Evolutionary conservation across 163 green algal species (phyloP), one percentile per base, ranked within the genome.

Genomic region (Volvox carteri): DNA sequence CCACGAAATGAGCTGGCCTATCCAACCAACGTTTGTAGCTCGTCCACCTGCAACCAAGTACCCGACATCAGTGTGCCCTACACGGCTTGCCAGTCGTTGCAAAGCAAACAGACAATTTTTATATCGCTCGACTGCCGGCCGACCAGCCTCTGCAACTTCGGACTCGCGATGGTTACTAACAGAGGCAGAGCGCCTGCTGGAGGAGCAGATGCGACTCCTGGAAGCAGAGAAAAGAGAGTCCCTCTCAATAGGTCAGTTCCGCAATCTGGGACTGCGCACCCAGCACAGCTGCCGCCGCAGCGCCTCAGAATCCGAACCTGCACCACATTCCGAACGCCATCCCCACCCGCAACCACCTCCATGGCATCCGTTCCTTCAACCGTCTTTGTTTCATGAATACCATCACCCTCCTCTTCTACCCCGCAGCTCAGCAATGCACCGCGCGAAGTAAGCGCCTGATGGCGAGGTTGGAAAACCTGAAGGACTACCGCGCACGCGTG

Each of bases 391-490:
- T 67, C 56, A n/a, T n/a, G n/a, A n/a, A n/a, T n/a, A n/a, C n/a
- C n/a, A n/a, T n/a, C n/a, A n/a, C n/a, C n/a, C 54, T 25, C 67
- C 54, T 28, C 37, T 48, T 46, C 67, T 4, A 42, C 37, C 21
- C 1, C 37, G 21, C 81, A 87, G 81, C 81, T 14, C 21, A 54
- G 2, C n/a, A 54, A 0, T 87, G 81, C 48, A 35, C 62, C 11
- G 46, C 68, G 4, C 81, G 81, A 11, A 78, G 48, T 35, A 70
- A 87, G 33, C 65, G 81, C 9, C 67, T 87, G 33, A 54, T 87
- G 9, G 65, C 46, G 0, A 50, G 81, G 6, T 35, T 87, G 14
- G 35, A 80, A n/a, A 80, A 72, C 35, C 35, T 87, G 65, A 48
- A 79, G 9, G 14, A 65, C 5, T 87, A 87, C 78, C 33, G n/a